These are phyloP conservation scores for Fusarium acutatum DNA, from an alignment of 2,329 filamentous ascomycete genomes.

Conservation along the genomic window DNA sequence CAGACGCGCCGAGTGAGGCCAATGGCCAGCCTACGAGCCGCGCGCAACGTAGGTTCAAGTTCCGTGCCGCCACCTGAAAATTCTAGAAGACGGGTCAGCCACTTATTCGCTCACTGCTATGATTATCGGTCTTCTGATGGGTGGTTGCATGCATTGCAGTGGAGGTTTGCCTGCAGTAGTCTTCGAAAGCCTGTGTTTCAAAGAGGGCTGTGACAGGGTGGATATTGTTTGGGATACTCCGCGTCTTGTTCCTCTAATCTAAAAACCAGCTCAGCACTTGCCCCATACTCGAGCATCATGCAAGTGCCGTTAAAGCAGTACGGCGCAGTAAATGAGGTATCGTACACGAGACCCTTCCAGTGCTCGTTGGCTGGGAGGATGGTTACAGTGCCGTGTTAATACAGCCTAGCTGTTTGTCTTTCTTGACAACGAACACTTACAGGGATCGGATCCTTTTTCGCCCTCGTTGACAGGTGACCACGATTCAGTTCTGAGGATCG, in stretches of 20 bases:
- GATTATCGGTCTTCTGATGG: slow-evolving; percentile 2
- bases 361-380: not conserved
- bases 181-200: slow-evolving; percentile 19
- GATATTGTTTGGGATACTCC: slow-evolving; percentile 24
- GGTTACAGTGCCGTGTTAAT: slow-evolving; percentile 2
- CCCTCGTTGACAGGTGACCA: slow-evolving; percentile 10
- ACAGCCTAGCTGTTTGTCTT: not conserved
- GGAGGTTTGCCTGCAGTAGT: slow-evolving; percentile 17
- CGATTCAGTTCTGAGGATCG: slow-evolving; percentile 35
- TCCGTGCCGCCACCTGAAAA: slow-evolving; percentile 15
- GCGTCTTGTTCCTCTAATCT: slow-evolving; percentile 35
- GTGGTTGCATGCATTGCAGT: slow-evolving; percentile 9
- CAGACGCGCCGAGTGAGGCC: slow-evolving; percentile 1
- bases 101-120: not conserved
- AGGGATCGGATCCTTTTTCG: slow-evolving; percentile 4
- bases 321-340: slow-evolving; percentile 19
- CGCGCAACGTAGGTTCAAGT: not conserved
- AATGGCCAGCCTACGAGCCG: slow-evolving; percentile 4
- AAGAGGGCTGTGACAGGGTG: slow-evolving; percentile 19
- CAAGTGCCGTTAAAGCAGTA: slow-evolving; percentile 20
- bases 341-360: not conserved
- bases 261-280: slow-evolving; percentile 17
- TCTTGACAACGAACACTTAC: not conserved
- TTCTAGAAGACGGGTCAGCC: slow-evolving; percentile 29
- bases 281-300: not conserved